A percentile compares a stretch with the other conserved stretches of the same genome.
Conservation (phyloP, 257 asterid species). For the Solanum pimpinellifolium region DNA sequence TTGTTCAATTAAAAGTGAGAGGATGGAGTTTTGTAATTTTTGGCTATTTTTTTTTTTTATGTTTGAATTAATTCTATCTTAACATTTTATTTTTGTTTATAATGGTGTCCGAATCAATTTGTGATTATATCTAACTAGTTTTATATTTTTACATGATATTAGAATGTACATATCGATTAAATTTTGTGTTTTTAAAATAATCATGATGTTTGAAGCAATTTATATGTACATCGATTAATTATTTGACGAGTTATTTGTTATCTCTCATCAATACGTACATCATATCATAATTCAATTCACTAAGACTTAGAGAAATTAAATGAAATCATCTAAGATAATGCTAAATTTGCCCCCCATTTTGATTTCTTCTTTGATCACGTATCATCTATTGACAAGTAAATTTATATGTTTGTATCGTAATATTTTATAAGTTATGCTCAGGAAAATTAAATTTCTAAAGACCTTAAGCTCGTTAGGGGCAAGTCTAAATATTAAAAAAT, state of each 20-base stretch:
- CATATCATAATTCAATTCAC: neutral
- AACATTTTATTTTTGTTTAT: neutral
- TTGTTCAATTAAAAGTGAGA: conserved; percentile 19
- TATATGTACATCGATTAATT: neutral
- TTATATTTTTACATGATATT: neutral
- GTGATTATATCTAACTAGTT: neutral
- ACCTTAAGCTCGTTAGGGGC: neutral
- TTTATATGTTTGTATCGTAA: neutral
- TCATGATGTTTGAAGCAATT: neutral
- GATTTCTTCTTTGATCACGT: no score
- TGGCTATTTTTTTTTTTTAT: conserved; percentile 14
- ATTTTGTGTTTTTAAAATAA: neutral
- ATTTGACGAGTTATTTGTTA: neutral
- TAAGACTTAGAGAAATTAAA: neutral
- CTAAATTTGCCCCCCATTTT: no score
- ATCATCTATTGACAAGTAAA: neutral
- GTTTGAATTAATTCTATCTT: neutral
- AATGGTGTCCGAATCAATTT: fast-evolving
- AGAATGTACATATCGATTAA: neutral
- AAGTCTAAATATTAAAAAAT: neutral
- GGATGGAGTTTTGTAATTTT: conserved; percentile 17
- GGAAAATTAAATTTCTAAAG: neutral
- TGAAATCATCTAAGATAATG: neutral
- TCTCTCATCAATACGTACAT: neutral
- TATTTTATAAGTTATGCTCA: neutral